Evolutionary conservation across 306 rosid genomes (phyloP), one percentile per base, ranked within the genome.

Genomic region (Ormosia emarginata): DNA sequence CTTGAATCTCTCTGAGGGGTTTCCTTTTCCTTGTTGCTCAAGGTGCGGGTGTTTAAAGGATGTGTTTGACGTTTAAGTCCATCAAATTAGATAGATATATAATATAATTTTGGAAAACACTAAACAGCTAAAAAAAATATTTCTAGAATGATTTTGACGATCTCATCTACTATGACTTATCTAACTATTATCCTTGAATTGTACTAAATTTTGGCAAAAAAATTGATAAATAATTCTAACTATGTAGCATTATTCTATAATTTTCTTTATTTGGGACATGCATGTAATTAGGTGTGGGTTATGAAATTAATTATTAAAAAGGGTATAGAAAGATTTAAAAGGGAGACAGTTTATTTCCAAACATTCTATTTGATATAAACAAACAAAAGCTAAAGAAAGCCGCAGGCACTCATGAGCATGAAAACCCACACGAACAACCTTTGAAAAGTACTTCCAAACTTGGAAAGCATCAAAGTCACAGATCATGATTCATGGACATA

Each of bases 321-420:
- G 1, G 33, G 34, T n/a, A n/a, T n/a, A n/a, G 11, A 57, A 5
- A 6, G 62, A 56, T 56, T 15, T 8, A 57, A 64, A 64, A n/a
- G 13, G 9, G 12, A 63, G 10, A 33, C 44, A 12, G 9, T 63
- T 64, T 6, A 36, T 33, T 49, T 69, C 63, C 62, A 33, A 68
- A 83, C 69, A 83, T 86, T 75, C 83, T 56, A 64, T 52, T 36
- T n/a, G n/a, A n/a, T n/a, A n/a, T n/a, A 63, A 49, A 64, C 34
- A 80, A 41, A 15, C 55, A 77, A 66, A 66, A 77, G 85, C 66
- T 77, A 78, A 80, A 81, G 78, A 80, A 84, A 76, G 68, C 70
- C 74, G 56, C 80, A 44, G 68, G 72, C 62, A 68, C 63, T 57
- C n/a, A n/a, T n/a, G n/a, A n/a, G n/a, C n/a, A n/a, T n/a, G n/a